These are phyloP conservation scores for Purpureocillium lavendulum DNA, from an alignment of 2,329 filamentous ascomycete genomes.

Conservation along the genomic window DNA sequence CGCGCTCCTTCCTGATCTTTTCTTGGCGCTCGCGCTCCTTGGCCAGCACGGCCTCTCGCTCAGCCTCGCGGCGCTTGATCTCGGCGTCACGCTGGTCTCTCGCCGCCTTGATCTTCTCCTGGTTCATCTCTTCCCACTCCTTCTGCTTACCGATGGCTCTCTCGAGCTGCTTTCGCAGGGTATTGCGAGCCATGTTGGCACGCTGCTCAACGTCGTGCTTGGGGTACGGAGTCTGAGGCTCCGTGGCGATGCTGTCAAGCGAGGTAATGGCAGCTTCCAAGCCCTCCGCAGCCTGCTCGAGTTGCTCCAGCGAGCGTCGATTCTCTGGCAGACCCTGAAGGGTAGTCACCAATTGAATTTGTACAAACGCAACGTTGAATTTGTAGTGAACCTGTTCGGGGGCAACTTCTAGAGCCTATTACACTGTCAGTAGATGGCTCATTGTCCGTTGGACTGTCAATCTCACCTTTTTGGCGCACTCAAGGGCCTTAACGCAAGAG, in stretches of 20 bases:
- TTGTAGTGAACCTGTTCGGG: constrained; percentile 85
- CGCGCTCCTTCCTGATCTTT: constrained; percentile 79
- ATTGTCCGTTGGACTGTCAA: neutral
- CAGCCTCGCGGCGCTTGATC: constrained; percentile 68
- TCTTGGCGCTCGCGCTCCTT: constrained; percentile 66
- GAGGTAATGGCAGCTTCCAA: constrained; percentile 78
- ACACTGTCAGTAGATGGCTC: neutral
- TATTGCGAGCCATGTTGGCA: constrained; percentile 95
- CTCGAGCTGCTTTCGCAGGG: constrained; percentile 85
- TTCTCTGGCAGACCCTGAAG: constrained; percentile 68
- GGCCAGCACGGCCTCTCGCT: constrained; percentile 58
- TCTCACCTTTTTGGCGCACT: constrained; percentile 55
- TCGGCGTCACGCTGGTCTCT: constrained; percentile 75
- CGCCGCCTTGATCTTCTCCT: constrained; percentile 75
- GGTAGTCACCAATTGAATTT: constrained; percentile 83
- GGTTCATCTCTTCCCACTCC: constrained; percentile 90
- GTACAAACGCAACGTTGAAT: constrained; percentile 97
- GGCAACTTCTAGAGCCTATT: constrained; percentile 63
- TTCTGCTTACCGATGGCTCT: constrained; percentile 75
- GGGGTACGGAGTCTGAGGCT: constrained; percentile 73
- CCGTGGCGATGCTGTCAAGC: constrained; percentile 53
- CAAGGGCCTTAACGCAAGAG: constrained; percentile 47
- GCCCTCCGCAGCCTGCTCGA: constrained; percentile 71
- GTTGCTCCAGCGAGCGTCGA: constrained; percentile 69
- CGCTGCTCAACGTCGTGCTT: constrained; percentile 86